A percentile compares a stretch with the other conserved stretches of the same genome.
Conservation (phyloP, 164 flowering plant species). For the Nymphaea colorata region DNA sequence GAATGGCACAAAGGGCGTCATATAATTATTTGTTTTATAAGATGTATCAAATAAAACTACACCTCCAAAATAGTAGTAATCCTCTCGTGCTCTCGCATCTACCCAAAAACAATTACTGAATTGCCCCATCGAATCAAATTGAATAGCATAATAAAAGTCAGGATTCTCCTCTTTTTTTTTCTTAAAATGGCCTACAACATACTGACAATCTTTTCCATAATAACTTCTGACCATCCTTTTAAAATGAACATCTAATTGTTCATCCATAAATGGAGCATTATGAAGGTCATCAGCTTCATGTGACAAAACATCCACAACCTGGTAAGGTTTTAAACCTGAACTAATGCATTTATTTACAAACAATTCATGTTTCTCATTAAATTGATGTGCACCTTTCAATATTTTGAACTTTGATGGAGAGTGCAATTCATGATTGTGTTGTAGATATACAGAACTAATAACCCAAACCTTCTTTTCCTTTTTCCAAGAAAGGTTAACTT, state of each 20-base stretch:
- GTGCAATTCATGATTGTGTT: background rate
- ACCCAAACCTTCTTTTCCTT: background rate
- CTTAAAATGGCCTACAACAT: conserved; percentile 1
- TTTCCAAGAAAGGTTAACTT: too few relatives aligned
- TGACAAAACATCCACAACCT: too few relatives aligned
- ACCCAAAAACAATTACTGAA: conserved; percentile 8
- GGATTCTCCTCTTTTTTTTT: background rate
- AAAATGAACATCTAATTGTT: too few relatives aligned
- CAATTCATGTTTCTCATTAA: background rate
- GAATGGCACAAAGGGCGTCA: conserved; percentile 6
- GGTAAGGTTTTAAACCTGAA: too few relatives aligned
- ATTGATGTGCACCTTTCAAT: background rate
- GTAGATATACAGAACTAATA: background rate
- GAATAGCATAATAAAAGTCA: conserved; percentile 3
- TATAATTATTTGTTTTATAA: conserved; percentile 2
- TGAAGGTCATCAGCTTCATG: too few relatives aligned
- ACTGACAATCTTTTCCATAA: background rate
- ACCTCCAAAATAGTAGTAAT: conserved; percentile 5
- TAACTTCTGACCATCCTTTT: background rate
- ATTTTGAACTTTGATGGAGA: background rate
- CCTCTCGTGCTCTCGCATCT: background rate
- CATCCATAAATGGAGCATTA: too few relatives aligned
- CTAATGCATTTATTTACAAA: too few relatives aligned
- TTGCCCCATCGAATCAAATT: conserved; percentile 1
- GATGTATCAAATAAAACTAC: conserved; percentile 7